phyloP scores from a whole-genome alignment of 2,329 filamentous ascomycete genomes.

The Hirsutella rhossiliensis region DNA sequence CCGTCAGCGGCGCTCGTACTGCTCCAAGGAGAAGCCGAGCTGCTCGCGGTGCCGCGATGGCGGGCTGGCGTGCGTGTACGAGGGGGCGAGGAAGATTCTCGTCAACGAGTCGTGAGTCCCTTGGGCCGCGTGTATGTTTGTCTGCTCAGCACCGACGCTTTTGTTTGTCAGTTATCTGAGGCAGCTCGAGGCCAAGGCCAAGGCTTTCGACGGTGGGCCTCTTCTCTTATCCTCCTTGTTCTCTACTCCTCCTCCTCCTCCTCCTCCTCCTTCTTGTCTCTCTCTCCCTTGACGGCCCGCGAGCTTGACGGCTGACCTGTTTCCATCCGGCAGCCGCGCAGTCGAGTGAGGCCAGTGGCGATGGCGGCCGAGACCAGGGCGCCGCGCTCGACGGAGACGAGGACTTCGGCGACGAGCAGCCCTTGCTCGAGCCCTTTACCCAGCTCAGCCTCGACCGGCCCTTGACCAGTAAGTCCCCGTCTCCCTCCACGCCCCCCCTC shows the following conservation, averaged over 20 bases:
- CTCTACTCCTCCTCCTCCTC: no score
- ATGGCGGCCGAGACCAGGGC: background rate
- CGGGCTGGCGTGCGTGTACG: conserved; percentile 19
- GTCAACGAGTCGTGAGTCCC: conserved; percentile 19
- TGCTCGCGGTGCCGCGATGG: conserved; percentile 21
- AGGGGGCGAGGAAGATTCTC: conserved; percentile 20
- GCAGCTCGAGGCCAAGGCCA: conserved; percentile 20
- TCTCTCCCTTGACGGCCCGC: background rate
- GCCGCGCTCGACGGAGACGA: conserved; percentile 11
- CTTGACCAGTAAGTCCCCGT: conserved; percentile 10
- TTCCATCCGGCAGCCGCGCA: background rate
- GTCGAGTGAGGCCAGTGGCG: background rate
- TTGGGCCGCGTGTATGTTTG: background rate
- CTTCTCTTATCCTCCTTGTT: background rate
- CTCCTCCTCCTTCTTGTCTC: background rate
- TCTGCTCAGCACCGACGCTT: background rate
- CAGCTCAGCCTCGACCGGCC: conserved; percentile 20
- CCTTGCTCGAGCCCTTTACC: conserved; percentile 20
- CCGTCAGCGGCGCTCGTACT: conserved; percentile 20
- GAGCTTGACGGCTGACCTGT: background rate
- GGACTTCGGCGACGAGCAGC: conserved; percentile 18
- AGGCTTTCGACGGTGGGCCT: conserved; percentile 14
- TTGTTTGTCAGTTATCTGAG: conserved; percentile 15
- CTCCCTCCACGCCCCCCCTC: no score
- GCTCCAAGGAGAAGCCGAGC: conserved; percentile 23